Evolutionary conservation across 352 stramenopile genomes (phyloP), one percentile per base, ranked within the genome.

Genomic region (Aphanomyces invadans): DNA sequence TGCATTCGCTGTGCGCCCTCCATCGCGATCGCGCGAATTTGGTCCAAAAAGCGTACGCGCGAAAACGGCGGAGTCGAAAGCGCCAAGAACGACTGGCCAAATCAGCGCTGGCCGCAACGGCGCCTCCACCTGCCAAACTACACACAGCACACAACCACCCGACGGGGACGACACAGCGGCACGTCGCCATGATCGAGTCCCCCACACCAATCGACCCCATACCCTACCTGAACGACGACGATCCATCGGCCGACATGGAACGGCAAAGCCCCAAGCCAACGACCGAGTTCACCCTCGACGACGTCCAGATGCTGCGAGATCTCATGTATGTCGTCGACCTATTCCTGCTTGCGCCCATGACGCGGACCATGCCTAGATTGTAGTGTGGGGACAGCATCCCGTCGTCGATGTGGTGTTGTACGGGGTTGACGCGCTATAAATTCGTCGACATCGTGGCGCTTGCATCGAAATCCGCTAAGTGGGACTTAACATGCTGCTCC

Each of bases 1-100:
- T 69, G 17, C 62, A 69, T 54, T 59, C 62, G n/a, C 36, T 69
- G 32, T 69, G 62, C n/a, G 62, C 62, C 28, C 32, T 54, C 23
- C 62, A 69, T 19, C 62, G 62, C 5, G 25, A 28, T 28, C 42
- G 48, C 15, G 62, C 62, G 4, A 69, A 69, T 38, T 25, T 21
- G 4, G 57, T 63, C 26, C 62, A 69, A 32, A 69, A 53, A 25
- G 25, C 25, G 10, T 69, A 63, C 28, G 62, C 48, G 15, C 23
- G 62, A 12, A 62, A 63, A 36, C 54, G 54, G 12, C 49, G 49
- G 4, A 33, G 29, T n/a, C 49, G 49, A 19, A 67, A 67, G 36
- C 60, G 60, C 25, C 60, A 59, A 25, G n/a, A 51, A 31, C 9
- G 44, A 28, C 42, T 49, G 23, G 5, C 26, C 11, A n/a, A 28